Conservation (phyloP, 352 stramenopile genomes). For the Thraustotheca clavata region DNA sequence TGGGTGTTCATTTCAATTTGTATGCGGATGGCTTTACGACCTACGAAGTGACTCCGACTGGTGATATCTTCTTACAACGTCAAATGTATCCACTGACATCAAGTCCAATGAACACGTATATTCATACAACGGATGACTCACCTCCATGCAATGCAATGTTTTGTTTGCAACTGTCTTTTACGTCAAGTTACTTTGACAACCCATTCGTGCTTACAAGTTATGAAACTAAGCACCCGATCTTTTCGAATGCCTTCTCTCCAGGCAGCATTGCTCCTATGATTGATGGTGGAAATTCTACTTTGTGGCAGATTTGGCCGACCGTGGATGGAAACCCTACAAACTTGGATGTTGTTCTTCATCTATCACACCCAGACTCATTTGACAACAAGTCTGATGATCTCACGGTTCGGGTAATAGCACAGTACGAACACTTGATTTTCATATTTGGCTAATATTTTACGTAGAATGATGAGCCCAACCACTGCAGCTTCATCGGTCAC, state of each 20-base stretch:
- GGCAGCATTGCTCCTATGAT: not conserved
- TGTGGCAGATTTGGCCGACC: slow-evolving; percentile 4
- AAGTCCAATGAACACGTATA: not conserved
- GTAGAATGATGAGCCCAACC: slow-evolving; percentile 3
- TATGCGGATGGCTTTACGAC: not conserved
- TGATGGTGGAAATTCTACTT: not conserved
- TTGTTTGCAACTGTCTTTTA: not conserved
- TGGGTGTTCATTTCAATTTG: not conserved
- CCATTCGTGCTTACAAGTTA: not conserved
- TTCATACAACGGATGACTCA: not conserved
- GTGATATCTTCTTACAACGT: not conserved
- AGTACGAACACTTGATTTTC: not conserved
- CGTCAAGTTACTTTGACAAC: not conserved
- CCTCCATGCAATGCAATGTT: not conserved
- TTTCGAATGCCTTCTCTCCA: not conserved
- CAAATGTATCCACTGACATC: not conserved
- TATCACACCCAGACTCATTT: not conserved
- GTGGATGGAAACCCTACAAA: not conserved
- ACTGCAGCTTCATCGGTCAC: not conserved
- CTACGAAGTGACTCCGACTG: slow-evolving; percentile 1
- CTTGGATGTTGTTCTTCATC: not conserved
- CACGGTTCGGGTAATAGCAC: not conserved
- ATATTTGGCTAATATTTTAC: not conserved
- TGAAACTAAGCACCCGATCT: not conserved
- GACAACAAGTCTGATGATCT: not conserved